phyloP scores from a whole-genome alignment of 371 early-diverging fungal species.

The Apophysomyces ossiformis region DNA sequence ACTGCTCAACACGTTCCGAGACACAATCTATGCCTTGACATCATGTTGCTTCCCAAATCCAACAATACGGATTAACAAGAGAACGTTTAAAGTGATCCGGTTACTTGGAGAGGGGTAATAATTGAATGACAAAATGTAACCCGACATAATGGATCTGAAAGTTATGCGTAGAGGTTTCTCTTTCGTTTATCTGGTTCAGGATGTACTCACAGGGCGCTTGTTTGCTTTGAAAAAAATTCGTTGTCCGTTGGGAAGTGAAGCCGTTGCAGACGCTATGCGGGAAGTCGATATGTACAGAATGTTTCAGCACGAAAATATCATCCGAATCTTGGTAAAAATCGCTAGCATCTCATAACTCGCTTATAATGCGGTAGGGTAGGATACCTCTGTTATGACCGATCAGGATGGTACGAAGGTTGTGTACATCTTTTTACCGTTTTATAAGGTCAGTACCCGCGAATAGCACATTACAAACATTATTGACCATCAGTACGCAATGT shows the following conservation, averaged over 20 bases:
- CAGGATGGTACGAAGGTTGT: slow-evolving; percentile 62
- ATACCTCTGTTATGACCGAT: slow-evolving; percentile 58
- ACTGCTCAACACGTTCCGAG: slow-evolving; percentile 28
- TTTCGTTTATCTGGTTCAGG: slow-evolving; percentile 70
- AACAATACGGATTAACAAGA: slow-evolving; percentile 57
- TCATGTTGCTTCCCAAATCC: slow-evolving; percentile 66
- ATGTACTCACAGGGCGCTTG: slow-evolving; percentile 46
- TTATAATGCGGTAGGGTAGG: slow-evolving; percentile 32
- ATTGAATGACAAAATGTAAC: background rate
- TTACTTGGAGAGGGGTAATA: slow-evolving; percentile 67
- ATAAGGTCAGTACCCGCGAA: slow-evolving; percentile 42
- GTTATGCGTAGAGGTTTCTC: slow-evolving; percentile 67
- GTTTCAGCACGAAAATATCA: slow-evolving; percentile 71
- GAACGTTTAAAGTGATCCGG: slow-evolving; percentile 59
- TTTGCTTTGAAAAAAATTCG: slow-evolving; percentile 74
- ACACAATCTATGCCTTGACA: slow-evolving; percentile 55
- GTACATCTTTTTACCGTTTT: slow-evolving; percentile 68
- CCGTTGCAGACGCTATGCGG: slow-evolving; percentile 64
- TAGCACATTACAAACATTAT: background rate
- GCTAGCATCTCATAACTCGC: background rate
- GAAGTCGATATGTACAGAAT: slow-evolving; percentile 72
- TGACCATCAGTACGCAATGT: background rate
- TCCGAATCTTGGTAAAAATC: slow-evolving; percentile 59
- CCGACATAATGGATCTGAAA: background rate
- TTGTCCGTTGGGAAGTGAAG: slow-evolving; percentile 63